These are phyloP conservation scores for Curvularia sp. DNA, from an alignment of 2,329 filamentous ascomycete species.

Conservation along the genomic window DNA sequence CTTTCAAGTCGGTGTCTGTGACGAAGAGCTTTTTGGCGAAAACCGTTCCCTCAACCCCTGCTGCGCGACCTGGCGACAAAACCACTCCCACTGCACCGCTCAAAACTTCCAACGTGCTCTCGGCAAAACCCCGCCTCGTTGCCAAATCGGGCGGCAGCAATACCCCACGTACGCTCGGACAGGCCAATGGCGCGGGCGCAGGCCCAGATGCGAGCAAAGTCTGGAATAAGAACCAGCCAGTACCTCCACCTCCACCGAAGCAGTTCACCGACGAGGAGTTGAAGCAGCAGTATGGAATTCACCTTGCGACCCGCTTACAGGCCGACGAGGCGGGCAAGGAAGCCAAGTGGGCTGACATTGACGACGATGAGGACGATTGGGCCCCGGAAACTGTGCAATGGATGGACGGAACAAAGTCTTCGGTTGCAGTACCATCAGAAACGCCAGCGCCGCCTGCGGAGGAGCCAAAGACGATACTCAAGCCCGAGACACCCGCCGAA, in stretches of 20 bases:
- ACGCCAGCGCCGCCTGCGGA: slow-evolving; percentile 40
- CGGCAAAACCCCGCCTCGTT: slow-evolving; percentile 73
- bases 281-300: slow-evolving; percentile 82
- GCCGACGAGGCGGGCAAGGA: slow-evolving; percentile 76
- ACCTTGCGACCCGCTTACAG: slow-evolving; percentile 79
- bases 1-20: slow-evolving; percentile 85
- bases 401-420: slow-evolving; percentile 87
- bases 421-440: slow-evolving; percentile 65
- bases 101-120: slow-evolving; percentile 58
- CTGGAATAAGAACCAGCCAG: slow-evolving; percentile 90
- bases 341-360: slow-evolving; percentile 88
- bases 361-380: slow-evolving; percentile 89
- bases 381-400: slow-evolving; percentile 84
- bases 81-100: slow-evolving; percentile 51
- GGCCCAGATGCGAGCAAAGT: slow-evolving; percentile 76
- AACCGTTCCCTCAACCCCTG: slow-evolving; percentile 61
- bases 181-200: slow-evolving; percentile 65
- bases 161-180: slow-evolving; percentile 59
- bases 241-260: slow-evolving; percentile 73
- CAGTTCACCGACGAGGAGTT: slow-evolving; percentile 87
- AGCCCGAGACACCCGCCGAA: slow-evolving; percentile 45
- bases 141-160: slow-evolving; percentile 73
- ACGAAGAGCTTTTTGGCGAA: slow-evolving; percentile 88
- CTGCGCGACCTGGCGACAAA: slow-evolving; percentile 63
- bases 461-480: slow-evolving; percentile 36